These are phyloP conservation scores for Phytopythium litorale DNA, from an alignment of 352 stramenopile species.

Conservation along the genomic window DNA sequence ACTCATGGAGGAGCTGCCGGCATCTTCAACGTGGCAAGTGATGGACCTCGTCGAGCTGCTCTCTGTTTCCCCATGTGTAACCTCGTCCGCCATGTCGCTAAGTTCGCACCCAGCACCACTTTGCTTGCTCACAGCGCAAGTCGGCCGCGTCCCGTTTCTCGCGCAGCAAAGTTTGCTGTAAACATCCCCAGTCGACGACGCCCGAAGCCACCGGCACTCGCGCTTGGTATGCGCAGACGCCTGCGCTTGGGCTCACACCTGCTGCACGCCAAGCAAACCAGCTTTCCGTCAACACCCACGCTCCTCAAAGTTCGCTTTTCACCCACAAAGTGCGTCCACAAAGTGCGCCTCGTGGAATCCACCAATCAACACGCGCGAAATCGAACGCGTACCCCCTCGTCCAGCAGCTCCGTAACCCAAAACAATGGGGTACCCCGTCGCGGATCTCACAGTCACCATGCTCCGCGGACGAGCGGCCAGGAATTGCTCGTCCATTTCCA, in stretches of 20 bases:
- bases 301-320: not conserved
- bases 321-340: not conserved
- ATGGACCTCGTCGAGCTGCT: not conserved
- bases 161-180: not conserved
- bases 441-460: not conserved
- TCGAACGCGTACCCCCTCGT: not conserved
- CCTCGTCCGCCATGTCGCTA: slow-evolving; percentile 2
- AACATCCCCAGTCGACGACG: not conserved
- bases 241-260: not conserved
- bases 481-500: slow-evolving; percentile 21
- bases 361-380: not conserved
- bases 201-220: not conserved
- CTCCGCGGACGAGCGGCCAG: not conserved
- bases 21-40: slow-evolving; percentile 4
- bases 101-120: slow-evolving; percentile 3
- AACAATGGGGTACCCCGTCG: too few relatives aligned
- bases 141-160: slow-evolving; percentile 1
- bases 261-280: not conserved
- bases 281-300: not conserved
- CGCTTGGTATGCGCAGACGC: not conserved
- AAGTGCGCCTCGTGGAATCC: not conserved
- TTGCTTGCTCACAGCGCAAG: slow-evolving; percentile 21
- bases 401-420: not conserved
- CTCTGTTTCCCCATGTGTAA: not conserved
- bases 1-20: not conserved